A percentile compares a stretch with the other conserved stretches of the same genome.
phyloP scores from a whole-genome alignment of 2,329 filamentous ascomycete species.

The Magnaporthiopsis poae region DNA sequence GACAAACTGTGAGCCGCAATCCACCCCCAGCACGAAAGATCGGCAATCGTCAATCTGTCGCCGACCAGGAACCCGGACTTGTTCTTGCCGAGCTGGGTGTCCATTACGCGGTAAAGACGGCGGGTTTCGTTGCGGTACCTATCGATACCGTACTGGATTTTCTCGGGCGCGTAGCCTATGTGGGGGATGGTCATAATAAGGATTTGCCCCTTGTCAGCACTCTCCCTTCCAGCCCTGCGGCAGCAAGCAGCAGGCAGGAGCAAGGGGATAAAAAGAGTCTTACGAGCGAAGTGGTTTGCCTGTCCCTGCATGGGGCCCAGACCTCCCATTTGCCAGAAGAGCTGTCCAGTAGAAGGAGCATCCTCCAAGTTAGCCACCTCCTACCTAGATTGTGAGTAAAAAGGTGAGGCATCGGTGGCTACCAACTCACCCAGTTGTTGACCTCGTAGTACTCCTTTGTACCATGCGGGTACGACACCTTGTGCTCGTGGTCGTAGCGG shows the following conservation, averaged over 20 bases:
- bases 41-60: conserved; percentile 62
- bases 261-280: conserved; percentile 14
- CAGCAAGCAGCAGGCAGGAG: not conserved
- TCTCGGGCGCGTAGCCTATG: conserved; percentile 64
- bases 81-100: conserved; percentile 56
- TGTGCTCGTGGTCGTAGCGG: conserved; percentile 71
- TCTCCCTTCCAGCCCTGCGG: not conserved
- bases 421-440: conserved; percentile 59
- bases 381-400: not conserved
- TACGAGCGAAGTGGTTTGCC: conserved; percentile 70
- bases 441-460: conserved; percentile 68
- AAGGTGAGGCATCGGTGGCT: not conserved
- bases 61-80: conserved; percentile 53
- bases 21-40: conserved; percentile 77
- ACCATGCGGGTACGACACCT: conserved; percentile 67
- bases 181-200: too few relatives aligned
- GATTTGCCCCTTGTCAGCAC: not conserved
- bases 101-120: conserved; percentile 69
- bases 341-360: conserved; percentile 21
- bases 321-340: conserved; percentile 69
- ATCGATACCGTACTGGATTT: conserved; percentile 72
- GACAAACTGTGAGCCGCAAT: conserved; percentile 42
- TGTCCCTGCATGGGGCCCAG: conserved; percentile 77
- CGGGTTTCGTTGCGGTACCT: conserved; percentile 75
- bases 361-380: not conserved